These are phyloP conservation scores for Erucastrum elatum DNA, from an alignment of 345 rosid species.

Conservation along the genomic window DNA sequence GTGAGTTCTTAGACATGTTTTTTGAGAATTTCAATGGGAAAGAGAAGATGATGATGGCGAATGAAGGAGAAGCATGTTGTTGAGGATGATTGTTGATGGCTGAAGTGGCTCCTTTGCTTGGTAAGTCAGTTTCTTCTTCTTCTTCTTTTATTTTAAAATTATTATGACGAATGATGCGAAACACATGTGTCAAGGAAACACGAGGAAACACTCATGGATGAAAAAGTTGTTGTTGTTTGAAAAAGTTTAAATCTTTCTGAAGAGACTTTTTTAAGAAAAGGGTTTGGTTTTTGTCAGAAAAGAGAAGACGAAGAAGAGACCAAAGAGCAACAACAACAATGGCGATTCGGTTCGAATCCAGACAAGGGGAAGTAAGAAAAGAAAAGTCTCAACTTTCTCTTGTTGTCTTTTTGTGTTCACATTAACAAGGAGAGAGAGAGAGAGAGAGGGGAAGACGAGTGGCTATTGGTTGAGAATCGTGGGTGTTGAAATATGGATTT, in stretches of 20 bases:
- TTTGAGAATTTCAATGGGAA: not conserved
- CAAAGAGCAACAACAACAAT: slow-evolving; percentile 12
- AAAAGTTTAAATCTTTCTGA: not conserved
- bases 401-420: slow-evolving; percentile 37
- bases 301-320: slow-evolving; percentile 28
- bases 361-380: slow-evolving; percentile 25
- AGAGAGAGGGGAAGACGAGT: not conserved
- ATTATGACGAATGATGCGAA: slow-evolving; percentile 42
- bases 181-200: slow-evolving; percentile 44
- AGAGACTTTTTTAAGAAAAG: not conserved
- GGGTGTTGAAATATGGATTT: slow-evolving; percentile 14
- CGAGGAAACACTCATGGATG: slow-evolving; percentile 36
- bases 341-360: slow-evolving; percentile 37
- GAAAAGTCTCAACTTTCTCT: slow-evolving; percentile 38
- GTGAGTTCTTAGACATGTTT: slow-evolving; percentile 49
- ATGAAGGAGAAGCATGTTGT: slow-evolving; percentile 23
- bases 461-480: slow-evolving; percentile 34
- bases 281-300: not conserved
- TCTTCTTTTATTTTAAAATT: not conserved
- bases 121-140: slow-evolving; percentile 36
- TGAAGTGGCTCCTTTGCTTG: slow-evolving; percentile 32
- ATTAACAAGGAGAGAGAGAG: slow-evolving; percentile 1
- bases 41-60: not conserved
- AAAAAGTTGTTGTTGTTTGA: not conserved
- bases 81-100: slow-evolving; percentile 18